Percentiles rank a stretch among this genome's conserved stretches.
Evolutionary conservation across 305 asterid species (phyloP).

Genomic region (Fraxinus nigra): DNA sequence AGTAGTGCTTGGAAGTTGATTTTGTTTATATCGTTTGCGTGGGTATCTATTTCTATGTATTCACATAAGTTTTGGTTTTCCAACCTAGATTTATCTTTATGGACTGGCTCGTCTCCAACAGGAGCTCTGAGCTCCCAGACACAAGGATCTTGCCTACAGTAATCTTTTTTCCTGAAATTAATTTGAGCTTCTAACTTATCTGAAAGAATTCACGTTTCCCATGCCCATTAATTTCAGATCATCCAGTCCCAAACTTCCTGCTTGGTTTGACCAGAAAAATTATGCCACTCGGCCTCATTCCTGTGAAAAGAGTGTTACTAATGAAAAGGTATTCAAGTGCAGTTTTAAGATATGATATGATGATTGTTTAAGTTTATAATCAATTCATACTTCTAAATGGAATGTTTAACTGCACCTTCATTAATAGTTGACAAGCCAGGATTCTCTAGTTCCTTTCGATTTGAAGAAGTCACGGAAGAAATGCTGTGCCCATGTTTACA

Average conservation of each 20-base stretch:
- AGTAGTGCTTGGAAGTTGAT: neutral
- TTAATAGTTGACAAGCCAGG: conserved; percentile 25
- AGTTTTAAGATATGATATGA: conserved; percentile 6
- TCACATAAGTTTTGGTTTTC: conserved; percentile 19
- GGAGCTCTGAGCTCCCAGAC: conserved; percentile 30
- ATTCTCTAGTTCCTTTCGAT: conserved; percentile 25
- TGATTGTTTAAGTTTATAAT: neutral
- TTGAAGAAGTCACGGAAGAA: conserved; percentile 57
- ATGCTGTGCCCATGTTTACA: conserved; percentile 56
- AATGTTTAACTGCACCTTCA: neutral
- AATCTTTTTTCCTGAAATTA: conserved; percentile 13
- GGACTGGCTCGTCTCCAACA: conserved; percentile 32
- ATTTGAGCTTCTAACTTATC: conserved; percentile 5
- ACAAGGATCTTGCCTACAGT: conserved; percentile 35
- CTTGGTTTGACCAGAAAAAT: conserved; percentile 36
- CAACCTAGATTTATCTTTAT: conserved; percentile 39
- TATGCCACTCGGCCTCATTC: conserved; percentile 29
- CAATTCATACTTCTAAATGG: neutral
- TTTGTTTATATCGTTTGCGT: neutral
- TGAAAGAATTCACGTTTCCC: conserved; percentile 9
- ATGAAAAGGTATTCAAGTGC: conserved; percentile 40
- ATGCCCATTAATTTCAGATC: conserved; percentile 29
- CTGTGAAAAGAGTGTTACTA: conserved; percentile 12
- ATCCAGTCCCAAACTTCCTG: conserved; percentile 31
- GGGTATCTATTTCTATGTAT: neutral